Base-by-base conservation (phyloP, 331 rosid genomes). In the Malus hybrid region DNA sequence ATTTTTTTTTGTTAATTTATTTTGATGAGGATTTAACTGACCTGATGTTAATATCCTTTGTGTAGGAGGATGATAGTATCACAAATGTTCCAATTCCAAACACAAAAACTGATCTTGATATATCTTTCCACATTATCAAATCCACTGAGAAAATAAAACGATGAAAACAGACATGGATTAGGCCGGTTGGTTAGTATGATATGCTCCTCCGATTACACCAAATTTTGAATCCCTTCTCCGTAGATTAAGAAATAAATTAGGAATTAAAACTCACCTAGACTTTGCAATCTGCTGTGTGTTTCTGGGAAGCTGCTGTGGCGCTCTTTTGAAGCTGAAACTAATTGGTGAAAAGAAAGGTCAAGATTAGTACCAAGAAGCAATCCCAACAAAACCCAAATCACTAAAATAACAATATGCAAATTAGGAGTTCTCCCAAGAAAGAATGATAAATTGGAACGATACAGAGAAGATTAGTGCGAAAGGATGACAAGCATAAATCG, bases 61-160 rank as follows among this genome's bases (percentile, higher is more conserved):
- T 85, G 80, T 91, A 94, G 77, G 86, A 87, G 68, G 97, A 94
- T 32, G 91, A 87, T 73, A 86, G 24, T 69, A 93, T 88, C 28
- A 80, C 34, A 75, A 88, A 88, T 73, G 94, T 82, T 72, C 98
- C 98, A 59, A 86, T 42, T 67, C 96, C 96, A 19, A 90, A 90
- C 39, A 86, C 84, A 79, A 94, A 88, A 57, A 87, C 89, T 27
- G 97, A 93, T 90, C 95, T 93, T 73, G 90, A 87, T 74, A 87
- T 77, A 42, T 91, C 96, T 73, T 84, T 93, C 98, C 98, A 91
- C 98, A 91, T 90, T 63, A 88, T 72, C 67, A 93, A 88, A 83
- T 91, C 97, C 86, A 86, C 98, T 93, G 85, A 56, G 27, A 55
- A 29, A 6, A 54, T 22, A 71, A 28, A 60, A 46, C 34, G 7